These are phyloP conservation scores for Diversispora epigaea DNA, from an alignment of 192 early-diverging fungal genomes.

Conservation along the genomic window DNA sequence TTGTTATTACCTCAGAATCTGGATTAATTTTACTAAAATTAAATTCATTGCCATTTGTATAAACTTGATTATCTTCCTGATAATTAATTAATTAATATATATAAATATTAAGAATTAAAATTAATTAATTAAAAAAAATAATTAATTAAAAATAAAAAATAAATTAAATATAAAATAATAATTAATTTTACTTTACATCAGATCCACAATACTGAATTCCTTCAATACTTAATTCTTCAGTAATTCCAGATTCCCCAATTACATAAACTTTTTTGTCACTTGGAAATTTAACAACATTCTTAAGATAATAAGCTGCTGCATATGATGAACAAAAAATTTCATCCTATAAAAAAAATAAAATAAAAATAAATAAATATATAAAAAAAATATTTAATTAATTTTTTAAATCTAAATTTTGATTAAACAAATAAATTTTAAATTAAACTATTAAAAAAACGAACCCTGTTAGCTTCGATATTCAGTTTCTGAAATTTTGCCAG, in stretches of 20 bases:
- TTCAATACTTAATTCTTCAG: constrained; percentile 76
- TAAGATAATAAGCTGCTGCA: constrained; percentile 90
- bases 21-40: no score
- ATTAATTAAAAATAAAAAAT: neutral
- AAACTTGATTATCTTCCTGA: no score
- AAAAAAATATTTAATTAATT: no score
- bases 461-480: constrained; percentile 73
- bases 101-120: no score
- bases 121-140: neutral
- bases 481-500: constrained; percentile 79
- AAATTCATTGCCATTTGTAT: no score
- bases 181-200: neutral
- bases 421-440: no score
- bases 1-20: neutral
- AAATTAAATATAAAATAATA: neutral
- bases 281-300: constrained; percentile 80
- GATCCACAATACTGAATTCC: constrained; percentile 67
- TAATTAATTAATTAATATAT: no score
- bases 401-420: no score
- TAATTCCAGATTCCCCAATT: constrained; percentile 85
- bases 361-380: neutral
- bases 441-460: constrained; percentile 23
- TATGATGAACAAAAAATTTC: constrained; percentile 94
- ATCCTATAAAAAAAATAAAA: constrained; percentile 47
- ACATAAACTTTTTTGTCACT: constrained; percentile 88